phyloP scores from a whole-genome alignment of 202 grass and related monocot genomes.

The Bolboschoenoplectus hybrid region DNA sequence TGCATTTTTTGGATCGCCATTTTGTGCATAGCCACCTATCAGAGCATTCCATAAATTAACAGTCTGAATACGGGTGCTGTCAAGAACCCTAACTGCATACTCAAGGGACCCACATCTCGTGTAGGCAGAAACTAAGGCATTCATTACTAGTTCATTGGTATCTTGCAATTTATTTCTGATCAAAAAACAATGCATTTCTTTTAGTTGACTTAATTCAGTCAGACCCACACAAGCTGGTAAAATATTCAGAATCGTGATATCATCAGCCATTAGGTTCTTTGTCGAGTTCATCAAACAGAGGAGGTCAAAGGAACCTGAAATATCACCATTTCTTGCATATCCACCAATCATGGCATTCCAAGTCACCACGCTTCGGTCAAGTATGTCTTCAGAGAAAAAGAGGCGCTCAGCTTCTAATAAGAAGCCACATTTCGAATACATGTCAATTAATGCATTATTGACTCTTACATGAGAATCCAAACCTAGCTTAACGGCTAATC shows the following conservation, averaged over 20 bases:
- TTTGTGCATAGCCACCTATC: conserved; percentile 57
- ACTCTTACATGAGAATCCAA: conserved; percentile 46
- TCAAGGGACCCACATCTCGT: conserved; percentile 49
- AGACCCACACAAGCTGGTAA: conserved; percentile 52
- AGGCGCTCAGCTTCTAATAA: conserved; percentile 51
- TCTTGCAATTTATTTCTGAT: conserved; percentile 41
- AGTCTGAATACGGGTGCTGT: conserved; percentile 39
- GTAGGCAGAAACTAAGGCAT: conserved; percentile 60
- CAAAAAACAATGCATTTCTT: conserved; percentile 51
- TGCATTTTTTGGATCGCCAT: conserved; percentile 37
- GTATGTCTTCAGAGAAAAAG: conserved; percentile 48
- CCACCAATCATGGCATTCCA: conserved; percentile 87
- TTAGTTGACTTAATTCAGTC: conserved; percentile 40
- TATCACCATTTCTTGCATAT: conserved; percentile 64
- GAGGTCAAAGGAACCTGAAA: conserved; percentile 40
- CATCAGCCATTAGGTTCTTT: conserved; percentile 41
- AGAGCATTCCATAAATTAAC: conserved; percentile 68
- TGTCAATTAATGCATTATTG: conserved; percentile 66
- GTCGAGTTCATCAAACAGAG: conserved; percentile 44
- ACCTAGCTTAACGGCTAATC: conserved; percentile 53
- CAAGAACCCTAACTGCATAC: conserved; percentile 47
- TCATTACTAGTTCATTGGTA: conserved; percentile 49
- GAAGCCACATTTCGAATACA: conserved; percentile 71
- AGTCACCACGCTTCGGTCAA: conserved; percentile 58
- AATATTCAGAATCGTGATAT: conserved; percentile 49